Percentiles rank a stretch among this genome's conserved stretches.
Evolutionary conservation across 352 stramenopile species (phyloP).

Genomic region (Pythium diclinum): DNA sequence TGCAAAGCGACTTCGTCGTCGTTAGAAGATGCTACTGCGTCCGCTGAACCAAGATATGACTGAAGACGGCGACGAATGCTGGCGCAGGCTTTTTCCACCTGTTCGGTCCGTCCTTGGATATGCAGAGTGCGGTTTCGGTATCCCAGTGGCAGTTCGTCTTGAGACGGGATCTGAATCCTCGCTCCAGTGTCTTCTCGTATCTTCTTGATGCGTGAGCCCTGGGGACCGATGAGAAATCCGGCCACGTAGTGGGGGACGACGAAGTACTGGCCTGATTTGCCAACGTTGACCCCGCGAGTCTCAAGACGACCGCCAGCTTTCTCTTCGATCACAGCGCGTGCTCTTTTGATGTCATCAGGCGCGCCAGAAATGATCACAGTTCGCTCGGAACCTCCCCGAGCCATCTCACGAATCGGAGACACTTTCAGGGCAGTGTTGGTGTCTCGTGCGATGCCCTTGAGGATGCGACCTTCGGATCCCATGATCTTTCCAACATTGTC

Average conservation of each 20-base stretch:
- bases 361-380: constrained; percentile 42
- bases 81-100: constrained; percentile 39
- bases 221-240: constrained; percentile 49
- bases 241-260: constrained; percentile 50
- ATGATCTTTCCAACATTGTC: constrained; percentile 64
- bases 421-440: constrained; percentile 48
- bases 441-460: constrained; percentile 41
- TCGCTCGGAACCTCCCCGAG: constrained; percentile 45
- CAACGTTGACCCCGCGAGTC: constrained; percentile 13
- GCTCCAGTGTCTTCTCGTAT: constrained; percentile 52
- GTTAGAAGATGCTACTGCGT: neutral
- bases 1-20: constrained; percentile 56
- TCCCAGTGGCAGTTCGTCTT: constrained; percentile 53
- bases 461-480: constrained; percentile 43
- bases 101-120: constrained; percentile 48
- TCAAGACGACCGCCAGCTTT: constrained; percentile 45
- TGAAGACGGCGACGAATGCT: constrained; percentile 42
- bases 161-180: constrained; percentile 49
- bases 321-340: constrained; percentile 36
- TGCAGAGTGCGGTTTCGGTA: constrained; percentile 63
- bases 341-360: constrained; percentile 33
- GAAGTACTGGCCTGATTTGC: constrained; percentile 56
- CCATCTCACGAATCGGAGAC: constrained; percentile 30
- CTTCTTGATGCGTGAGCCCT: constrained; percentile 36
- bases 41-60: constrained; percentile 17